Percentiles rank a stretch among this genome's conserved stretches.
phyloP scores from a whole-genome alignment of 306 rosid species.

The Cyamopsis tetragonoloba region DNA sequence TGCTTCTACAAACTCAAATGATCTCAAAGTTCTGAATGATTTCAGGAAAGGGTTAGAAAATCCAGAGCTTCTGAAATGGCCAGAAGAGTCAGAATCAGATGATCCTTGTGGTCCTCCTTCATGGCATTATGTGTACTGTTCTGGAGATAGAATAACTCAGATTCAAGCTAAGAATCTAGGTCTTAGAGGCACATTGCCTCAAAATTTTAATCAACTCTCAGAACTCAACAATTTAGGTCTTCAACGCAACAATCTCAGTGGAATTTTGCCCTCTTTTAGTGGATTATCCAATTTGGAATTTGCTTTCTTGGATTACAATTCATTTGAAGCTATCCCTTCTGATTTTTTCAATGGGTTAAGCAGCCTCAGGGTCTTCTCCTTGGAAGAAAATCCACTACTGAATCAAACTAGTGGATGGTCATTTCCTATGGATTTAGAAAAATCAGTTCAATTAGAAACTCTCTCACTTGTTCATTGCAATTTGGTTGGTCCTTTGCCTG shows the following conservation, averaged over 20 bases:
- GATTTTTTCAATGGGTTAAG: constrained; percentile 64
- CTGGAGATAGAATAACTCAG: constrained; percentile 62
- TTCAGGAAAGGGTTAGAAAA: constrained; percentile 67
- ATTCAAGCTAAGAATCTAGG: constrained; percentile 73
- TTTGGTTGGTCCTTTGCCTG: constrained; percentile 68
- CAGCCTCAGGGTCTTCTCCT: constrained; percentile 51
- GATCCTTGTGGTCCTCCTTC: constrained; percentile 79
- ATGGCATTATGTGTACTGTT: constrained; percentile 70
- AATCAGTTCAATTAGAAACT: constrained; percentile 57
- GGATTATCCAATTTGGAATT: constrained; percentile 74
- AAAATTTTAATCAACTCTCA: constrained; percentile 65
- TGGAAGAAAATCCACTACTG: constrained; percentile 61
- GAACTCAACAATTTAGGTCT: constrained; percentile 72
- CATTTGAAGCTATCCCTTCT: constrained; percentile 60
- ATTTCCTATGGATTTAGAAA: constrained; percentile 57
- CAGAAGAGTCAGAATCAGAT: constrained; percentile 40
- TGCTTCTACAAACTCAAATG: constrained; percentile 57
- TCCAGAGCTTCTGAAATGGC: constrained; percentile 73
- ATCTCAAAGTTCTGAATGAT: constrained; percentile 61
- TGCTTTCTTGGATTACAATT: constrained; percentile 68
- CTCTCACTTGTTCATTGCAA: constrained; percentile 56
- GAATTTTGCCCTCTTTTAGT: constrained; percentile 58
- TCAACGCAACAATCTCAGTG: constrained; percentile 62
- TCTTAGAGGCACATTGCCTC: constrained; percentile 62
- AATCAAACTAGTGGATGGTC: constrained; percentile 65